These are phyloP conservation scores for Jackrogersella multiformis DNA, from an alignment of 495 filamentous ascomycete species.

Conservation along the genomic window DNA sequence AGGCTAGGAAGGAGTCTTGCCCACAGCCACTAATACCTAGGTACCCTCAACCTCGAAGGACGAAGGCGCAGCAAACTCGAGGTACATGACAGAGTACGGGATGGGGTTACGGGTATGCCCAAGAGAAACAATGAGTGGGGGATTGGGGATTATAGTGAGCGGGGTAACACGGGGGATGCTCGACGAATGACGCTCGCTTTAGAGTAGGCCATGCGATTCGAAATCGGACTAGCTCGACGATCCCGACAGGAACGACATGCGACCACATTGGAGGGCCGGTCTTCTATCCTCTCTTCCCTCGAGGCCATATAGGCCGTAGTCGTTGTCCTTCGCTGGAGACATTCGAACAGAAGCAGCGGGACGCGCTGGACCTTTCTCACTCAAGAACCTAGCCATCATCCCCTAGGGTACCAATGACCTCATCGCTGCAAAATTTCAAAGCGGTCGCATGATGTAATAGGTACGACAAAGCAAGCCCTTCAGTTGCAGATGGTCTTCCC, in stretches of 20 bases:
- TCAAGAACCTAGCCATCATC: background rate
- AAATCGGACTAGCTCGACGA: conserved; percentile 42
- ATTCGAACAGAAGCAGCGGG: background rate
- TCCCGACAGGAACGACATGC: conserved; percentile 37
- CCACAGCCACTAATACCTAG: conserved; percentile 34
- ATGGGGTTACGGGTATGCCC: conserved; percentile 24
- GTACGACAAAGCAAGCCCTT: conserved; percentile 16
- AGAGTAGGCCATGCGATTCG: conserved; percentile 31
- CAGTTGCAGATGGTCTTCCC: conserved; percentile 1
- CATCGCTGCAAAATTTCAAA: background rate
- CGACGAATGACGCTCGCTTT: conserved; percentile 40
- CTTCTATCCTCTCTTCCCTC: conserved; percentile 1
- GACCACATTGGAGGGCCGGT: conserved; percentile 22
- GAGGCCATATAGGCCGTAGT: background rate
- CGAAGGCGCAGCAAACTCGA: too few species aligned
- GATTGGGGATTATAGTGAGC: conserved; percentile 26
- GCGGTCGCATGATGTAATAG: conserved; percentile 25
- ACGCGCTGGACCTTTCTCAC: background rate
- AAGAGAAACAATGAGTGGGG: conserved; percentile 26
- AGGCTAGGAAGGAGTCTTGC: conserved; percentile 2
- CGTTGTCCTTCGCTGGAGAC: conserved; percentile 5
- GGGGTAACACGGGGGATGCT: conserved; percentile 32
- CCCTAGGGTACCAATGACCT: background rate
- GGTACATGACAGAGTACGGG: conserved; percentile 16
- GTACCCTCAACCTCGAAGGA: conserved; percentile 24